Percentiles rank a stretch among this genome's conserved stretches.
Evolutionary conservation across 352 stramenopile genomes (phyloP).

Genomic region (Phytopythium montanum): DNA sequence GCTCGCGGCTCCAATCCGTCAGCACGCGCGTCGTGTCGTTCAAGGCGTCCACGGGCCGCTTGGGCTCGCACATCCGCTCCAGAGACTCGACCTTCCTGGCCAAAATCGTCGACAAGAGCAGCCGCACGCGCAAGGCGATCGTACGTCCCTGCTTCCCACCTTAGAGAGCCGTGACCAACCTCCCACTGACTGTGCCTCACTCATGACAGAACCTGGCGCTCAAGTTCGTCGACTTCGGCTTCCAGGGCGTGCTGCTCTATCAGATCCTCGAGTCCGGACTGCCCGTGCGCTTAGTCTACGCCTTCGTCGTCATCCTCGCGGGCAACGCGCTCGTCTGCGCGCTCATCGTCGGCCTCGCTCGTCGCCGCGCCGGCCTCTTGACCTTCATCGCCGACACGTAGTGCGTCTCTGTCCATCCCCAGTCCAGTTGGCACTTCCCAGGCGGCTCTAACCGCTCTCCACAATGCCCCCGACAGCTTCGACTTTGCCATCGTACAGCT

Average conservation of each 20-base stretch:
- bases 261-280: constrained; percentile 22
- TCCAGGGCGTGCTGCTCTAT: constrained; percentile 18
- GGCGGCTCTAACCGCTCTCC: no score
- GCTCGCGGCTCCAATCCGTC: not conserved
- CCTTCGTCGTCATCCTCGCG: not conserved
- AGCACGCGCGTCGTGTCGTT: not conserved
- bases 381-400: not conserved
- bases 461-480: not conserved
- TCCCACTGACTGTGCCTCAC: not conserved
- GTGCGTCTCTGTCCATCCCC: no score
- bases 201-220: constrained; percentile 11
- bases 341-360: not conserved
- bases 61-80: no score
- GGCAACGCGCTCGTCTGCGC: not conserved
- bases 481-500: constrained; percentile 11
- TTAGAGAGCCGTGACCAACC: not conserved
- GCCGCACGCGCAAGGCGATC: no score
- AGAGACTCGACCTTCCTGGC: no score
- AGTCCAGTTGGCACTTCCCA: no score
- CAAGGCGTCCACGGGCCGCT: no score
- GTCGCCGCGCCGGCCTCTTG: not conserved
- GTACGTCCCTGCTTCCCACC: no score
- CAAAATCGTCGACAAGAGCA: no score
- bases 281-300: constrained; percentile 1
- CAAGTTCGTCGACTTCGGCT: constrained; percentile 15